Evolutionary conservation across 2,329 filamentous ascomycete genomes (phyloP).

Genomic region (Hymenotorrendiella dingleyae): DNA sequence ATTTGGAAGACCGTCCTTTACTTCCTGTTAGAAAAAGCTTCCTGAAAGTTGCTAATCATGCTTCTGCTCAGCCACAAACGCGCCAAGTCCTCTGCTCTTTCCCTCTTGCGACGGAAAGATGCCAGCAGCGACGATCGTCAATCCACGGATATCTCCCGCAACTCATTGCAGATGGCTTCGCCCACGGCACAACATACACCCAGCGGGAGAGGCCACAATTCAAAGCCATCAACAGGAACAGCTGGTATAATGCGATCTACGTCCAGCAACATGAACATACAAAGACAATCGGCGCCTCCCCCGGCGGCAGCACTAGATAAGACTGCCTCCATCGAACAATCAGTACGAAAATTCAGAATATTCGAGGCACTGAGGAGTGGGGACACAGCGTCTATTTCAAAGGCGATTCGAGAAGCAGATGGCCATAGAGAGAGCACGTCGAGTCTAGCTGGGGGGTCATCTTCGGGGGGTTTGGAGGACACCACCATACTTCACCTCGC

Average conservation of each 20-base stretch:
- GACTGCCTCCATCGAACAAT: constrained; percentile 70
- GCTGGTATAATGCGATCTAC: constrained; percentile 26
- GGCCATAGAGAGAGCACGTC: constrained; percentile 36
- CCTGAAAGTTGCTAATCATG: no score
- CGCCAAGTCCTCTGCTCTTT: constrained; percentile 48
- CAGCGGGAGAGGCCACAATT: constrained; percentile 21
- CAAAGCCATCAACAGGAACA: constrained; percentile 25
- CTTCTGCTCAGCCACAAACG: constrained; percentile 37
- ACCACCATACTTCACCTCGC: constrained; percentile 90
- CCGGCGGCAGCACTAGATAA: constrained; percentile 22
- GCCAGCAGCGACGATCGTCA: constrained; percentile 27
- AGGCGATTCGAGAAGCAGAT: constrained; percentile 65
- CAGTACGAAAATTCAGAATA: constrained; percentile 86
- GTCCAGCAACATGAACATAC: constrained; percentile 17
- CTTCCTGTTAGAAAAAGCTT: no score
- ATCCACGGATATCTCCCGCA: constrained; percentile 26
- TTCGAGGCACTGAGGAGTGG: constrained; percentile 89
- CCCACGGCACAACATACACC: no score
- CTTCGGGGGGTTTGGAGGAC: constrained; percentile 56
- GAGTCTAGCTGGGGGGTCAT: constrained; percentile 29
- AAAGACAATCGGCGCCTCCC: constrained; percentile 13
- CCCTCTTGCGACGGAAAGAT: constrained; percentile 45
- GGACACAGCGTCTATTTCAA: constrained; percentile 84
- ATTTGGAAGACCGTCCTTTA: no score
- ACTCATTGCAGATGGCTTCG: constrained; percentile 20